These are phyloP conservation scores for Ustilago trichophora DNA, from an alignment of 1,284 basidiomycete species.

Conservation along the genomic window DNA sequence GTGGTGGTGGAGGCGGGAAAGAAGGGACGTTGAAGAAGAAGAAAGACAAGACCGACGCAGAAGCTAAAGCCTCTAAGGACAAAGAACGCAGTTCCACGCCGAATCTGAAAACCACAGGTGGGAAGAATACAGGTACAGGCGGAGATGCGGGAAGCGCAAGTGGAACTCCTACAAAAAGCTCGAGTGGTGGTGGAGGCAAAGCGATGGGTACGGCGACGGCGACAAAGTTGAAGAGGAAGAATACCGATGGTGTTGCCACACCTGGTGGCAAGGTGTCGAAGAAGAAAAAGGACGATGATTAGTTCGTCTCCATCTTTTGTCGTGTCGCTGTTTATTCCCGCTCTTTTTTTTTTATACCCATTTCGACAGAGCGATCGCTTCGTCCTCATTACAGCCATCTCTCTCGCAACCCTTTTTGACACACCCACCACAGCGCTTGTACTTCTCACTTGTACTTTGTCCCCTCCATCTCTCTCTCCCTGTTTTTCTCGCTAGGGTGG, in stretches of 20 bases:
- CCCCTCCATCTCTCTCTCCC: too few relatives aligned
- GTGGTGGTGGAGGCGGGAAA: neutral
- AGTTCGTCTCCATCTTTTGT: neutral
- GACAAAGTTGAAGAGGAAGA: conserved; percentile 42
- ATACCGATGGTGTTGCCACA: conserved; percentile 14
- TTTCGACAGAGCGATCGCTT: too few relatives aligned
- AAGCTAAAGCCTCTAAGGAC: conserved; percentile 17
- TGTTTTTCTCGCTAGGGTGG: too few relatives aligned
- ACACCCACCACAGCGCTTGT: too few relatives aligned
- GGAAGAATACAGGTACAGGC: too few relatives aligned
- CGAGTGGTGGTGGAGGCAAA: conserved; percentile 2
- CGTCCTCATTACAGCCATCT: too few relatives aligned
- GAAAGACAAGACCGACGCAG: conserved; percentile 18
- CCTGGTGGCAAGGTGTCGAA: conserved; percentile 29
- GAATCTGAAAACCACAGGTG: conserved; percentile 13
- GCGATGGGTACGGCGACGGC: conserved; percentile 3
- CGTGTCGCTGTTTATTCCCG: too few relatives aligned
- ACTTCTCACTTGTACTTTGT: too few relatives aligned
- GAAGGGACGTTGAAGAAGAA: conserved; percentile 9
- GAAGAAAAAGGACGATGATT: conserved; percentile 49
- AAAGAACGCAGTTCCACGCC: conserved; percentile 28
- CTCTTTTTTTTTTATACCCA: too few relatives aligned
- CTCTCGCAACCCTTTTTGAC: too few relatives aligned
- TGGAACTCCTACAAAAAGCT: conserved; percentile 8
- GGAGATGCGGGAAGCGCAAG: conserved; percentile 9